Base-by-base conservation (phyloP, 169 alveolate genomes). In the Plasmodium coatneyi region DNA sequence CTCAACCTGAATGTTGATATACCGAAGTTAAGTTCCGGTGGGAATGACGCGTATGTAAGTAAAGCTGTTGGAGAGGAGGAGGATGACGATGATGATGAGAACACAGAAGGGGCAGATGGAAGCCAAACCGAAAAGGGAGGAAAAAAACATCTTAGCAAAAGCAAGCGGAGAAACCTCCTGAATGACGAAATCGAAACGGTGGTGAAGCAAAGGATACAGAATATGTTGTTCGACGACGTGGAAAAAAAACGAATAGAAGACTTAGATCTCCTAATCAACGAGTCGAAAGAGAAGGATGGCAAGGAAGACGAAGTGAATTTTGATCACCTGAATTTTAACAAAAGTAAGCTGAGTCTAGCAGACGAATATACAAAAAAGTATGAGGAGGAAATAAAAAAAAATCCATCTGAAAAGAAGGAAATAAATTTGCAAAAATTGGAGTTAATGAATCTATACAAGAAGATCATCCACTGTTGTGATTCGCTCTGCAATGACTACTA, bases 201-300 rank as follows among this genome's bases (percentile, higher is more conserved):
- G 34, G 96, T 96, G 22, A 92, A 86, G 82, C 97, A 96, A 34
- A 49, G 98, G 39, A 96, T 96, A 14, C 86, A 96, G 82, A 93
- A 96, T 19, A 95, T 89, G 82, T 93, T 96, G 32, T 96, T 96
- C 87, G 98, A 96, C 80, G 96, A 96, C 71, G 97, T 96, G 6
- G 98, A 96, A 86, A 96, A 96, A 80, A 82, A 81, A 14, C 43
- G 92, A 30, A 81, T 83, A 25, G 96, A 93, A 79, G 96, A 94
- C 25, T 92, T 92, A 82, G 92, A 93, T 9, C 80, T 80, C 6
- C 81, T 96, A 0, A 25, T 92, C 1, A 87, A 92, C 6, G 43
- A 81, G 3, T 60, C 80, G 54, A 92, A 80, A 34, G 54, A 82
- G 43, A 71, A 14, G 10, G 34, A 72, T 56, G 60, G 71, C 7